Conservation (phyloP, 1,139 yeast genomes). For the Suhomyces panamericanus region DNA sequence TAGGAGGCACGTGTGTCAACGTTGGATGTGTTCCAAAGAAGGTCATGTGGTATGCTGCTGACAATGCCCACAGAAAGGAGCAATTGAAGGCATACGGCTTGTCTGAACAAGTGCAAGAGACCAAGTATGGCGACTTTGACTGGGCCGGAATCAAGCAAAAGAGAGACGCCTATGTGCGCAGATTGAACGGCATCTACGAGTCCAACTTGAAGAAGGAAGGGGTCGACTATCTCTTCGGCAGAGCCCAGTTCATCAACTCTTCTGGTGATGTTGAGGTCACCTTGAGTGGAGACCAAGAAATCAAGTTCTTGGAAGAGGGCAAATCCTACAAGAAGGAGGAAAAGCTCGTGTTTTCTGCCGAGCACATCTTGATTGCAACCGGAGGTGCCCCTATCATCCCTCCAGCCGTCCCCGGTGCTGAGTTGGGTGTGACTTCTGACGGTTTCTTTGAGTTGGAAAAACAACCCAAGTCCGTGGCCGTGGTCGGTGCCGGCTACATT, state of each 20-base stretch:
- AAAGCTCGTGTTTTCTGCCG: slow-evolving; percentile 68
- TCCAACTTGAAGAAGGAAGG: slow-evolving; percentile 84
- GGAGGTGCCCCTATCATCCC: slow-evolving; percentile 88
- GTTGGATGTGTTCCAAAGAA: slow-evolving; percentile 99
- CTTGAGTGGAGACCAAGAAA: slow-evolving; percentile 43
- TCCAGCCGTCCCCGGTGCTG: slow-evolving; percentile 70
- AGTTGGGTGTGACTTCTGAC: slow-evolving; percentile 83
- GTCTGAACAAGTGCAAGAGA: slow-evolving; percentile 52
- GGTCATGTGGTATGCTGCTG: slow-evolving; percentile 98
- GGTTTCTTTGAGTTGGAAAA: slow-evolving; percentile 79
- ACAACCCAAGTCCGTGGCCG: slow-evolving; percentile 90
- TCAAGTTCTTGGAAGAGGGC: slow-evolving; percentile 33
- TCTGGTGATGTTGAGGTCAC: slow-evolving; percentile 79
- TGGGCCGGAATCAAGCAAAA: slow-evolving; percentile 81
- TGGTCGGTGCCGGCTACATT: slow-evolving; percentile 98
- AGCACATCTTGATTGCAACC: slow-evolving; percentile 82
- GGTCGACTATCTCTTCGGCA: slow-evolving; percentile 85
- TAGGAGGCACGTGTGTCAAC: slow-evolving; percentile 99
- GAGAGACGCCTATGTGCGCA: slow-evolving; percentile 85
- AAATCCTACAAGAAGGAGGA: slow-evolving; percentile 45
- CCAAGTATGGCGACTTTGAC: slow-evolving; percentile 59
- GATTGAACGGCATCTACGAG: slow-evolving; percentile 92
- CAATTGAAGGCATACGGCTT: slow-evolving; percentile 86
- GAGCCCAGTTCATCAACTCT: slow-evolving; percentile 66
- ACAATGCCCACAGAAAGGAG: slow-evolving; percentile 70